Base-by-base conservation (phyloP, 495 filamentous ascomycete genomes). In the Hypoxylon crocopeplum region DNA sequence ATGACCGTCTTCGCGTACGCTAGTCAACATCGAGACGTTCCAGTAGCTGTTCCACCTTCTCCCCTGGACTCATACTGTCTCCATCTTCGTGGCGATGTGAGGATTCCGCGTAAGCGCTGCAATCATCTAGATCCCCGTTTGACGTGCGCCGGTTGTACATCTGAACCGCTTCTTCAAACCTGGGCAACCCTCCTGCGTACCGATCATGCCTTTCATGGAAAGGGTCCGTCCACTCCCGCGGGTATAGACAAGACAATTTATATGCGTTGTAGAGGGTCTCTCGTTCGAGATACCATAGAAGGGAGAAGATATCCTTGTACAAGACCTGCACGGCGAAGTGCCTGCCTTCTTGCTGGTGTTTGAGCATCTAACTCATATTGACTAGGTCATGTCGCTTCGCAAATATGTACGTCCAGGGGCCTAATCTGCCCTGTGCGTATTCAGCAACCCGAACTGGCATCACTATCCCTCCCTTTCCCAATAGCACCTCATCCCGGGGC, bases 201-300 rank as follows among this genome's bases (percentile, higher is more conserved):
- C 15, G 5, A 13, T 25, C 10, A 19, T 53, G 24, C 6, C 1
- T 19, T 36, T 62, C 46, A 7, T 41, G 8, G 1, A 2, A 8
- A 7, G n/a, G 27, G 20, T 46, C 33, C 13, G 33, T 47, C 59
- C 59, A 62, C 15, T 56, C 59, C 10, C 58, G 37, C 3, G 22
- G 32, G n/a, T 45, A 45, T 36, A 62, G 39, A 32, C 32, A 45
- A 0, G 32, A 24, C 4, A 62, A 32, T 8, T 45, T 40, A 4
- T 1, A 5, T 5, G 32, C 8, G 19, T 56, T 33, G 39, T 45
- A 36, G 32, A 62, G 45, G 12, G 1, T 19, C 13, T 24, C 25
- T n/a, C 51, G 58, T 2, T 51, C 45, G 10, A 62, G 12, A 17
- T 50, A 29, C 39, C 39, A 56, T 20, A 62, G 39, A 5, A 62